Evolutionary conservation across 305 asterid species (phyloP).

Genomic region (Fraxinus greggii): DNA sequence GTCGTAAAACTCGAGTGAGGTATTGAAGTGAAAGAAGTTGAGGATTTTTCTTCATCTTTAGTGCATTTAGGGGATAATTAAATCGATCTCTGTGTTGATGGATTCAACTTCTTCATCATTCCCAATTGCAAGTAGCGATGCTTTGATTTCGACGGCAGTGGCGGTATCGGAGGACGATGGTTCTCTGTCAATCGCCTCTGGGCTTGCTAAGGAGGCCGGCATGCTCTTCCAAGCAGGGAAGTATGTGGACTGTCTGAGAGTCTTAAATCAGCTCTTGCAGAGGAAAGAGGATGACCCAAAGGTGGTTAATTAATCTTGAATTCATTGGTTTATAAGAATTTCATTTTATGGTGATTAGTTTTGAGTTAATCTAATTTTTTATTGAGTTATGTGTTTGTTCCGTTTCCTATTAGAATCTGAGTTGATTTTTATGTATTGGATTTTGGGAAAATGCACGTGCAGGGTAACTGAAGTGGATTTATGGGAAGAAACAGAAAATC

Average conservation of each 20-base stretch:
- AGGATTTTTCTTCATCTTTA: background rate
- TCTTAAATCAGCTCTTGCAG: constrained; percentile 41
- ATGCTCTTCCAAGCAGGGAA: constrained; percentile 43
- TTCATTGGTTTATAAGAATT: background rate
- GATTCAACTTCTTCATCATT: background rate
- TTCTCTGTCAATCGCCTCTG: constrained; percentile 34
- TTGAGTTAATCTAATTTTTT: background rate
- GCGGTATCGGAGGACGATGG: constrained; percentile 31
- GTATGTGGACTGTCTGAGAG: constrained; percentile 36
- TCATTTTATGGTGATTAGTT: background rate
- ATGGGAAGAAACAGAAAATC: background rate
- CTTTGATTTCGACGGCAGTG: constrained; percentile 18
- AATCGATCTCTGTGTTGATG: background rate
- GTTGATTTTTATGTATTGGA: background rate
- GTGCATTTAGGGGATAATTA: background rate
- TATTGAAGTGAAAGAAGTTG: constrained; percentile 15
- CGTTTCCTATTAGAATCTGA: background rate
- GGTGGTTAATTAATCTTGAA: constrained; percentile 24
- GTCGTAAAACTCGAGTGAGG: constrained; percentile 21
- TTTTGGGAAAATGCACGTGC: background rate
- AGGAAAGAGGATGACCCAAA: constrained; percentile 44
- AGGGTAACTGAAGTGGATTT: background rate
- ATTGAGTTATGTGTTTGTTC: background rate
- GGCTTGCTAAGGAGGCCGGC: constrained; percentile 46
- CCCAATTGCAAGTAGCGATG: background rate